Evolutionary conservation across 805 yeast species (phyloP).

Genomic region (Lipomyces sp.): DNA sequence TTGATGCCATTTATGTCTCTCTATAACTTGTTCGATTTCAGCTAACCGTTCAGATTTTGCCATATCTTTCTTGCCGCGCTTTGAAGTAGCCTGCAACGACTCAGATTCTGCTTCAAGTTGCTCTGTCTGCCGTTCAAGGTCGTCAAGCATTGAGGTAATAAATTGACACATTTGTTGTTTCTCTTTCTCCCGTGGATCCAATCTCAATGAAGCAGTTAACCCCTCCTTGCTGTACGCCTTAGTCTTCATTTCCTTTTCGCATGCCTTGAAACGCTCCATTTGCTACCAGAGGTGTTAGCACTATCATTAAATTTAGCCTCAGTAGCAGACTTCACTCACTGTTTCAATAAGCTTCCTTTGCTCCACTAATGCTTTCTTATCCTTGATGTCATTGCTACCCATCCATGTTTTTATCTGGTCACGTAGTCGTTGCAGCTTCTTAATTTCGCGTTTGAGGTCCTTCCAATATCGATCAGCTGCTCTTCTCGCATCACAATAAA

Average conservation of each 20-base stretch:
- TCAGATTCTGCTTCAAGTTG: slow-evolving; percentile 69
- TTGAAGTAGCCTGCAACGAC: slow-evolving; percentile 48
- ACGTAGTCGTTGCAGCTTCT: slow-evolving; percentile 86
- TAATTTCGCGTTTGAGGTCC: slow-evolving; percentile 91
- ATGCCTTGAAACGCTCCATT: slow-evolving; percentile 94
- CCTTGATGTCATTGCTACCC: slow-evolving; percentile 85
- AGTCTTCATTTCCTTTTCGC: slow-evolving; percentile 88
- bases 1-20: slow-evolving; percentile 76
- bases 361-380: slow-evolving; percentile 76
- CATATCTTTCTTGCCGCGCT: slow-evolving; percentile 59
- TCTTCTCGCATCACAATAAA: not conserved
- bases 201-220: slow-evolving; percentile 61
- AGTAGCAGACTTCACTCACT: slow-evolving; percentile 25
- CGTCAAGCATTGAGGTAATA: slow-evolving; percentile 68
- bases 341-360: slow-evolving; percentile 60
- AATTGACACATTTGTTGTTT: slow-evolving; percentile 70
- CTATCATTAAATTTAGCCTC: not conserved
- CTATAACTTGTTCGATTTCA: slow-evolving; percentile 59
- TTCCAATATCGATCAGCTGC: slow-evolving; percentile 8
- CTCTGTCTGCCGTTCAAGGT: slow-evolving; percentile 77
- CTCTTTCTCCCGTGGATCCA: slow-evolving; percentile 78
- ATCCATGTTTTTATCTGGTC: slow-evolving; percentile 96
- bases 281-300: slow-evolving; percentile 42
- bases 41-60: slow-evolving; percentile 56
- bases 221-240: slow-evolving; percentile 95